Base-by-base conservation (phyloP, 257 asterid species). In the Thymus quinquecostatus region DNA sequence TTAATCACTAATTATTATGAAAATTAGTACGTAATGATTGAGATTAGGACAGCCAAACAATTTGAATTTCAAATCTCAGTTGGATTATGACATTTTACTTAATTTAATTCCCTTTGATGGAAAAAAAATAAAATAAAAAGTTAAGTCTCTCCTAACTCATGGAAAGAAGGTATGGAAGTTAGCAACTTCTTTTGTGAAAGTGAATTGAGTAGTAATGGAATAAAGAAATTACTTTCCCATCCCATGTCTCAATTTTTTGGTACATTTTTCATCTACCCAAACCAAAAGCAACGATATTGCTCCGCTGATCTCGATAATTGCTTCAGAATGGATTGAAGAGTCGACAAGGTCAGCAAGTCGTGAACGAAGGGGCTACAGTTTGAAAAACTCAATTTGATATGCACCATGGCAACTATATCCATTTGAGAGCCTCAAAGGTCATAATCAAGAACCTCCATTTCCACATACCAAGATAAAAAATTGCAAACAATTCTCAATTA, bases 161-260 rank as follows among this genome's bases (percentile, higher is more conserved):
- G 32, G 21, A 70, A 74, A 70, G 77, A 47, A 57, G 36, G 14
- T 41, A 28, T 60, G 61, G 62, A 79, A 60, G 69, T 71, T 61
- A 58, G 61, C 74, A 79, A n/a, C 45, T 61, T 49, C 66, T 62
- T 77, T 79, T 79, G 71, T 61, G 71, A 80, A 72, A 74, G 71
- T 68, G 76, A 54, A 54, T 8, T 12, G 21, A 21, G 21, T 21
- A 7, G 61, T 45, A 33, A 54, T 67, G 70, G 78, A 76, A 80
- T 75, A 72, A 79, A 80, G 75, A 71, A 71, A 33, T 12, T 71
- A n/a, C 55, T 67, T 76, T 38, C 69, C 72, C 63, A 76, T 38
- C 69, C 68, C 63, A 69, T 75, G 83, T 66, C 73, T 79, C 80
- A 53, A 14, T 53, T 14, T 44, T 53, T 21, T 53, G 30, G 58